These are phyloP conservation scores for Pichia eremophila DNA, from an alignment of 805 yeast genomes.

Conservation along the genomic window DNA sequence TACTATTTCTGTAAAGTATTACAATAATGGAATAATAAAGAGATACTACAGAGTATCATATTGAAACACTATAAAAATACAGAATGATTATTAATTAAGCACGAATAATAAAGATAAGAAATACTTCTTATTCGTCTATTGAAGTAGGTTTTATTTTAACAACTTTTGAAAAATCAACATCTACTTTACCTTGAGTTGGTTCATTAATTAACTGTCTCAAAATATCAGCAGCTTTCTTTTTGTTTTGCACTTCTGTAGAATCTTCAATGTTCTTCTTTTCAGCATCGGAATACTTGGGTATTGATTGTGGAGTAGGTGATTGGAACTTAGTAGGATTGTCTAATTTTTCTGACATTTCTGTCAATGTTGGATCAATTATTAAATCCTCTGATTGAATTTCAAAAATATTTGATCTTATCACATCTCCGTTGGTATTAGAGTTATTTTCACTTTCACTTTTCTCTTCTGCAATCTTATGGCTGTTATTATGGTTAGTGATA, in stretches of 20 bases:
- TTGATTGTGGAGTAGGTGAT: no score
- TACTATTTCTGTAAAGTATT: neutral
- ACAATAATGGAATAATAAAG: neutral
- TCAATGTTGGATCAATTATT: neutral
- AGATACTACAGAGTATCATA: no score
- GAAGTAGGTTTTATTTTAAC: neutral
- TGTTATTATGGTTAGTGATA: no score
- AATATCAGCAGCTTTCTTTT: conserved; percentile 1
- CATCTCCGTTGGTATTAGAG: no score
- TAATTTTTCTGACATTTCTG: neutral
- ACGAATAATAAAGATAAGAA: neutral
- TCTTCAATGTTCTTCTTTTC: no score
- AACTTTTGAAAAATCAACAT: conserved; percentile 1
- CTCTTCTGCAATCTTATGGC: no score
- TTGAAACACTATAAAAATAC: neutral
- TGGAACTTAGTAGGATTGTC: neutral
- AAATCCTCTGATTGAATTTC: neutral
- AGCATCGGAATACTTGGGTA: no score
- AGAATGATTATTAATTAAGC: neutral
- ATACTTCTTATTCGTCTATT: neutral
- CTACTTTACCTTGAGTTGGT: neutral
- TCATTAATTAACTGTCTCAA: neutral
- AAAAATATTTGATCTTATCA: no score
- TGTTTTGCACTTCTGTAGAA: neutral
- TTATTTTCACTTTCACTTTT: no score